Evolutionary conservation across 73 alveolate species (phyloP), one percentile per base, ranked within the genome.

Genomic region (Paramecium biaurelia): DNA sequence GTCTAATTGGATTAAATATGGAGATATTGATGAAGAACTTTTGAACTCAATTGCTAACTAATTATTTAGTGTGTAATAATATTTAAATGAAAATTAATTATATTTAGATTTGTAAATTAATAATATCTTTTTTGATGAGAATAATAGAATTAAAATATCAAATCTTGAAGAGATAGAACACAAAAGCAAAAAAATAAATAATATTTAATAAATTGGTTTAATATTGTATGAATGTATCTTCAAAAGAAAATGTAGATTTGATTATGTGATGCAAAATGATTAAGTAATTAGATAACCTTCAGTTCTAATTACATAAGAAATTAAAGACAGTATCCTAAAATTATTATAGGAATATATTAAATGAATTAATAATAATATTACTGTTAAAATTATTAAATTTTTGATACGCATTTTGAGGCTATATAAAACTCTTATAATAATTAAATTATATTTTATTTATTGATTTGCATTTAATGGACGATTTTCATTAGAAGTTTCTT

Each of bases 11-110:
- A 63, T 63, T 14, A 63, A 63, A 12, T 63, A 63, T 63, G 84
- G 84, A 30, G 45, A 63, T 30, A 14, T 63, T 32, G 45, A 63
- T 10, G 45, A 63, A 26, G 68, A 53, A 5, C 68, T 53, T 53
- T 63, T 63, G 84, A 63, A 63, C 28, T 63, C 84, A 63, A 63
- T 63, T 23, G 84, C 45, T 38, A 32, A 63, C 47, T 63, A 63
- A 63, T 30, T 63, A 30, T 63, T 26, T 30, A 63, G 84, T 63
- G 84, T 63, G 41, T n/a, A 63, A 63, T 30, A 63, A 30, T 63
- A 63, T 63, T 63, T 63, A 12, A 63, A 63, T 63, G 41, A 63
- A 7, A 30, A 63, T 63, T 26, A 63, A 32, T 32, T 63, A 12
- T 58, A 58, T 58, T 58, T 58, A 58, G 84, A 63, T 30, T 30